A percentile compares a stretch with the other conserved stretches of the same genome.
Evolutionary conservation across 1,139 yeast genomes (phyloP).

Genomic region (Lodderomyces orthopsilosis): DNA sequence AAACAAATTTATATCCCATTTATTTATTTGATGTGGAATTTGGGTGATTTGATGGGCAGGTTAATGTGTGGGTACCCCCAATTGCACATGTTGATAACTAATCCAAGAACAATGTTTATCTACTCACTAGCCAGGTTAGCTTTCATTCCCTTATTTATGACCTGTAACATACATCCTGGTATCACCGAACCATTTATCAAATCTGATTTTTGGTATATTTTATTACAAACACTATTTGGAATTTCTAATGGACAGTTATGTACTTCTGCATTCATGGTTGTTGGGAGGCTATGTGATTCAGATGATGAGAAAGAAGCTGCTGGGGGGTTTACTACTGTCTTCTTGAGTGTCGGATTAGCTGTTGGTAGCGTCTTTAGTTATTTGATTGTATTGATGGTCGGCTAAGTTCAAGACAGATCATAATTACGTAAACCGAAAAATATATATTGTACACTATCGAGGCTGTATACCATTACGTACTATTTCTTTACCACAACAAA

Average conservation of each 20-base stretch:
- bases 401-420: neutral
- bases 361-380: slow-evolving; percentile 77
- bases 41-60: slow-evolving; percentile 83
- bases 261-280: slow-evolving; percentile 78
- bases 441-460: neutral
- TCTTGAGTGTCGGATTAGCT: slow-evolving; percentile 72
- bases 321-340: slow-evolving; percentile 84
- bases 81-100: slow-evolving; percentile 32
- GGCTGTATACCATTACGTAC: neutral
- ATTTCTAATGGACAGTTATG: slow-evolving; percentile 82
- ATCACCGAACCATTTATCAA: slow-evolving; percentile 37
- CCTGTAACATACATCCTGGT: slow-evolving; percentile 59
- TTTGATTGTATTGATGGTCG: slow-evolving; percentile 42
- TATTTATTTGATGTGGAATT: slow-evolving; percentile 77
- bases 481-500: neutral
- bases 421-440: neutral
- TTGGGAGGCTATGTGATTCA: slow-evolving; percentile 55
- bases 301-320: slow-evolving; percentile 85
- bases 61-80: slow-evolving; percentile 58
- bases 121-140: slow-evolving; percentile 54
- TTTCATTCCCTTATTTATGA: slow-evolving; percentile 62
- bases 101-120: slow-evolving; percentile 41
- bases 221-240: slow-evolving; percentile 76
- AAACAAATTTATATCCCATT: slow-evolving; percentile 67
- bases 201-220: slow-evolving; percentile 66